Conservation (phyloP, 2,329 filamentous ascomycete genomes). For the Ascochyta koolunga region DNA sequence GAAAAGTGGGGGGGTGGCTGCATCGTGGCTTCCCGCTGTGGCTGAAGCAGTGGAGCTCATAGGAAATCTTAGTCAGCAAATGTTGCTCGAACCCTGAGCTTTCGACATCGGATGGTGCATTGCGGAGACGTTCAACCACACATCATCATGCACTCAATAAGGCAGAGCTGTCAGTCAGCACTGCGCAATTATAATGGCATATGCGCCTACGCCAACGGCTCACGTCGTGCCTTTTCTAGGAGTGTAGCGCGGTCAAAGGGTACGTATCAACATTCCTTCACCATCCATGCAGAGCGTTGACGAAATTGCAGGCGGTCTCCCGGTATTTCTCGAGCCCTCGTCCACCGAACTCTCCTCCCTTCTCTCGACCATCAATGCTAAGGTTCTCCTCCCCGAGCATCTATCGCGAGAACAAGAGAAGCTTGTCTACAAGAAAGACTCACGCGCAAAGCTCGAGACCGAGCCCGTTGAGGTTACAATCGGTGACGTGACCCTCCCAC, state of each 20-base stretch:
- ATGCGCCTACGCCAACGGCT: constrained; percentile 25
- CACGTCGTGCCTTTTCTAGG: constrained; percentile 40
- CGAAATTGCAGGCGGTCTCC: constrained; percentile 42
- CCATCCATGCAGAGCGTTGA: constrained; percentile 1
- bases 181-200: constrained; percentile 19
- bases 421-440: constrained; percentile 51
- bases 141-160: constrained; percentile 40
- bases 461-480: constrained; percentile 52
- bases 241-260: constrained; percentile 32
- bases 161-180: constrained; percentile 37
- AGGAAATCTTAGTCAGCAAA: constrained; percentile 15
- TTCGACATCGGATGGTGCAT: background rate
- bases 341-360: constrained; percentile 49
- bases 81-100: constrained; percentile 15
- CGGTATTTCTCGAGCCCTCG: constrained; percentile 50
- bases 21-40: constrained; percentile 12
- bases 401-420: constrained; percentile 50
- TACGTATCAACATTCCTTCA: constrained; percentile 7
- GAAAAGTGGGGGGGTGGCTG: constrained; percentile 9
- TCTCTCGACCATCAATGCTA: constrained; percentile 50
- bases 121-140: constrained; percentile 7
- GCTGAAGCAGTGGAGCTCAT: constrained; percentile 2
- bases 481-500: constrained; percentile 45
- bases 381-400: constrained; percentile 53
- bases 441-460: constrained; percentile 50